Conservation (phyloP, 2,329 filamentous ascomycete species). For the Cladosporium sp. region DNA sequence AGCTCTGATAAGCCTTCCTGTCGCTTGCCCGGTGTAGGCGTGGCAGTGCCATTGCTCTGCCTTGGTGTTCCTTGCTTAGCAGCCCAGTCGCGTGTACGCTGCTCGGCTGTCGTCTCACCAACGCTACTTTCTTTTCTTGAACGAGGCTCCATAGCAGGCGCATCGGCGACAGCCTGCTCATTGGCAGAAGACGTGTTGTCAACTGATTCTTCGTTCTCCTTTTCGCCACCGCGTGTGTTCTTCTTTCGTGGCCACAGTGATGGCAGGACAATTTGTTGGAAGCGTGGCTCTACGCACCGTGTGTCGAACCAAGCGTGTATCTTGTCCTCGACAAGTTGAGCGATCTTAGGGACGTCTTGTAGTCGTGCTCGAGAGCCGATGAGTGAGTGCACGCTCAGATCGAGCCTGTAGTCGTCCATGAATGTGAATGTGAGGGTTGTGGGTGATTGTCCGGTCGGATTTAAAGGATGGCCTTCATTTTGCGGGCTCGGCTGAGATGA, state of each 20-base stretch:
- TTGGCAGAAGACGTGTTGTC: conserved; percentile 8
- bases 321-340: conserved; percentile 73
- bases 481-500: conserved; percentile 38
- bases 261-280: conserved; percentile 80
- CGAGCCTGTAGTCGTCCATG: conserved; percentile 78
- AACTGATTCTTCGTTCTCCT: conserved; percentile 32
- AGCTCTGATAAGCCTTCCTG: conserved; percentile 28
- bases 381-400: conserved; percentile 75
- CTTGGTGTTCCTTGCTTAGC: conserved; percentile 21
- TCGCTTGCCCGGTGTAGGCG: conserved; percentile 16
- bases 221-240: conserved; percentile 68
- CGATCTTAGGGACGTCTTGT: conserved; percentile 85
- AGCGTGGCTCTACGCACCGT: conserved; percentile 76
- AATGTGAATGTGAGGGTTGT: conserved; percentile 96
- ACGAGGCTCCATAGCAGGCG: conserved; percentile 12
- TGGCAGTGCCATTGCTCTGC: conserved; percentile 8
- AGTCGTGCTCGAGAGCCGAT: conserved; percentile 74
- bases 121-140: conserved; percentile 17
- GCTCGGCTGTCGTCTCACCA: conserved; percentile 28
- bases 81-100: conserved; percentile 32
- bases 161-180: conserved; percentile 15
- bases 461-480: conserved; percentile 31
- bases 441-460: conserved; percentile 40
- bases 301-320: conserved; percentile 87
- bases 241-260: conserved; percentile 80